Base-by-base conservation (phyloP, 805 yeast species). In the Priceomyces melissophilus region DNA sequence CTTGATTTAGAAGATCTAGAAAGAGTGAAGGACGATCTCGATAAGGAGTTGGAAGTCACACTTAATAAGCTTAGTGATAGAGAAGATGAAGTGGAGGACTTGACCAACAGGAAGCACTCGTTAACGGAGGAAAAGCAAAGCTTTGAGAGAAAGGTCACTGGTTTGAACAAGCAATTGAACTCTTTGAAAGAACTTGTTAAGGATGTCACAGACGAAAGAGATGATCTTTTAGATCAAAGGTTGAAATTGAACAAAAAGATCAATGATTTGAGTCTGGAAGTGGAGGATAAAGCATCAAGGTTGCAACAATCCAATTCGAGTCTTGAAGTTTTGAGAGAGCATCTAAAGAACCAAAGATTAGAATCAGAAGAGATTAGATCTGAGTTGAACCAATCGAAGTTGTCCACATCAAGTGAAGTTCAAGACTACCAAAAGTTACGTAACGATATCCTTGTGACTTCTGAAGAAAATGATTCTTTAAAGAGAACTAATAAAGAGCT, bases 401-500 rank as follows among this genome's bases (percentile, higher is more conserved):
- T 47, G 27, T 58, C 53, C 14, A 54, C 52, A 17, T 42, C 51
- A 13, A 54, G 50, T 38, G 73, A 68, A 43, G 57, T 48, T 7
- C 53, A 47, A 43, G 72, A 65, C 38, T 69, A 63, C 47, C 67
- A 60, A 38, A 59, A 53, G 12, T 49, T 68, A 27, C 56, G 80
- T 44, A 75, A 75, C 34, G 79, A 79, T 35, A 72, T 76, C 30
- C 64, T 82, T 42, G 78, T 80, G 37, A 59, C 81, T 3, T 62
- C 69, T 16, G 87, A 85, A 57, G 93, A 85, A 54, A 84, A 82
- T 52, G 81, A 79, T 51, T 75, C 84, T 1, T 55, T 84, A 32
- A 76, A 75, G 20, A 81, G 71, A 45, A 73, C 71, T 44, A 79
- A 82, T 50, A 61, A 61, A 28, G 78, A 79, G 37, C 60, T 84